Evolutionary conservation across 352 stramenopile genomes (phyloP).

Genomic region (Pythium brassicae): DNA sequence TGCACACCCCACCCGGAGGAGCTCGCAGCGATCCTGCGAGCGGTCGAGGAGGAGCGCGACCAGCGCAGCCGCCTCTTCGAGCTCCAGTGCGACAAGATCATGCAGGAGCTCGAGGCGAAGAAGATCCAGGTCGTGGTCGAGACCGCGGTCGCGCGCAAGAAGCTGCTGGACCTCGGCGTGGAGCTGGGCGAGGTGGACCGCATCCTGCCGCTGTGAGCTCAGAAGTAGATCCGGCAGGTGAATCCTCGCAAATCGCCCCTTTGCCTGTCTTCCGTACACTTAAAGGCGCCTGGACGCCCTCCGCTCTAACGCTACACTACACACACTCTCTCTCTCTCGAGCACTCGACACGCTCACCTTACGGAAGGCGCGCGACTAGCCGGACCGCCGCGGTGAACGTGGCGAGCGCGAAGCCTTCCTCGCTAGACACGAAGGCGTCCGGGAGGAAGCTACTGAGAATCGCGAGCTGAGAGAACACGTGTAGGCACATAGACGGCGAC

Average conservation of each 20-base stretch:
- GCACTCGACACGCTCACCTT: neutral
- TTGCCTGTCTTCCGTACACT: neutral
- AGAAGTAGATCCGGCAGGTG: neutral
- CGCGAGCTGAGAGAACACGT: constrained; percentile 55
- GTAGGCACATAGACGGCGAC: constrained; percentile 33
- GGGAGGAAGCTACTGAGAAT: constrained; percentile 53
- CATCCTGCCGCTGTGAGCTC: constrained; percentile 14
- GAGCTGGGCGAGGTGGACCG: constrained; percentile 13
- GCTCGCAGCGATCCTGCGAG: constrained; percentile 11
- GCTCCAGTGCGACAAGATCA: constrained; percentile 15
- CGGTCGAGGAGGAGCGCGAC: constrained; percentile 15
- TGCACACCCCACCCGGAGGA: constrained; percentile 1
- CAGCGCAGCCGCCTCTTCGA: constrained; percentile 15
- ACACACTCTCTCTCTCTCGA: neutral
- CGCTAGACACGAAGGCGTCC: constrained; percentile 21
- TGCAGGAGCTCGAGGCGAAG: constrained; percentile 19
- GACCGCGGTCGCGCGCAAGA: constrained; percentile 33
- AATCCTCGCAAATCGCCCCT: neutral
- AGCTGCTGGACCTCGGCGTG: constrained; percentile 32
- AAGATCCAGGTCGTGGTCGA: constrained; percentile 17
- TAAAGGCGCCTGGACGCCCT: neutral
- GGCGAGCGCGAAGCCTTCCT: constrained; percentile 52
- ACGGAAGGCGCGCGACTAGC: constrained; percentile 29
- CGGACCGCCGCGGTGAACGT: constrained; percentile 39
- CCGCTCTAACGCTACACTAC: neutral